phyloP scores from a whole-genome alignment of 192 early-diverging fungal genomes.

The Kappamyces sp. region DNA sequence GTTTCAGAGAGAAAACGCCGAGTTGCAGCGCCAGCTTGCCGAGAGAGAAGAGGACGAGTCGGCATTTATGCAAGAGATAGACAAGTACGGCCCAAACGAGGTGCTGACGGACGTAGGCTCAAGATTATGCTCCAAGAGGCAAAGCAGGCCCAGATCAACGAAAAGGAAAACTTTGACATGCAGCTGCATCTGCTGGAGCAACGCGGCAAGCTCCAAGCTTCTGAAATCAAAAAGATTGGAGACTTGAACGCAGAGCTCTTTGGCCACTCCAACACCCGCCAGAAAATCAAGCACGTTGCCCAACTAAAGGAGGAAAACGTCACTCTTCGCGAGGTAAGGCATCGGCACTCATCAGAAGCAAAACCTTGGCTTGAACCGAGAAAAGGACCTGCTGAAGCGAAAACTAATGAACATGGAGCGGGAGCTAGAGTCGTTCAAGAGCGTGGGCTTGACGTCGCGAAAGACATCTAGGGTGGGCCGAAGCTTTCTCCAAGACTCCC shows the following conservation, averaged over 20 bases:
- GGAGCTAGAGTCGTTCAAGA: constrained; percentile 1
- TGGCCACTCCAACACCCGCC: constrained; percentile 40
- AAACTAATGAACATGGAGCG: constrained; percentile 4
- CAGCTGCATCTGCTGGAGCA: constrained; percentile 22
- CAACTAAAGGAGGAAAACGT: constrained; percentile 41
- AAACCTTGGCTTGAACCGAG: constrained; percentile 5
- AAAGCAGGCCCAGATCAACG: not conserved
- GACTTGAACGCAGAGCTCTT: constrained; percentile 39
- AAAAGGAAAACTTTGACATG: constrained; percentile 7
- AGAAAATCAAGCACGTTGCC: constrained; percentile 44
- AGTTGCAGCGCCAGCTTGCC: constrained; percentile 4
- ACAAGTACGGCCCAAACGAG: not conserved
- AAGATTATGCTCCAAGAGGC: not conserved
- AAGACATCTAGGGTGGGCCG: no score
- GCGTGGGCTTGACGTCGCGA: no score
- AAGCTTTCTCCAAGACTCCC: no score
- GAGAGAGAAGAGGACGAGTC: not conserved
- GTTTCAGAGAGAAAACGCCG: not conserved
- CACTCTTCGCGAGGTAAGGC: constrained; percentile 31
- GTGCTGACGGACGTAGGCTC: not conserved
- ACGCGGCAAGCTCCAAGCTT: constrained; percentile 17
- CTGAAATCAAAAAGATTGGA: constrained; percentile 33
- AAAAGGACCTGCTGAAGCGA: constrained; percentile 5
- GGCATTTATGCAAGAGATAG: not conserved
- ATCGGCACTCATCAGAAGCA: not conserved